Conservation (phyloP, 306 rosid genomes). For the apple (Malus domestica) region ASM211411v1 NC_041796.1:14269501-14270000, state of each 20-base stretch:
- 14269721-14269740: constrained; percentile 16
- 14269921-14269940: not conserved
- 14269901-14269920: not conserved
- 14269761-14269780: not conserved
- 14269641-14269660: constrained; percentile 79
- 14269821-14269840: constrained; percentile 87
- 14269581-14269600: constrained; percentile 88
- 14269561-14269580: constrained; percentile 80
- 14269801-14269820: constrained; percentile 62
- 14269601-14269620: constrained; percentile 83
- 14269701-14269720: constrained; percentile 90
- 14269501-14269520: not conserved
- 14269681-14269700: constrained; percentile 70
- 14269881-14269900: constrained; percentile 38
- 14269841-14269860: constrained; percentile 84
- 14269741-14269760: not conserved
- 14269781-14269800: not conserved
- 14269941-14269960: not conserved
- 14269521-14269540: constrained; percentile 21
- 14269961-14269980: not conserved
- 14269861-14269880: constrained; percentile 68
- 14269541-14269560: constrained; percentile 78
- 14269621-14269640: constrained; percentile 78
- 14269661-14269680: constrained; percentile 80
- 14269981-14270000: not conserved